phyloP scores from a whole-genome alignment of 2,329 filamentous ascomycete genomes.

The Penicillium sp. region DNA sequence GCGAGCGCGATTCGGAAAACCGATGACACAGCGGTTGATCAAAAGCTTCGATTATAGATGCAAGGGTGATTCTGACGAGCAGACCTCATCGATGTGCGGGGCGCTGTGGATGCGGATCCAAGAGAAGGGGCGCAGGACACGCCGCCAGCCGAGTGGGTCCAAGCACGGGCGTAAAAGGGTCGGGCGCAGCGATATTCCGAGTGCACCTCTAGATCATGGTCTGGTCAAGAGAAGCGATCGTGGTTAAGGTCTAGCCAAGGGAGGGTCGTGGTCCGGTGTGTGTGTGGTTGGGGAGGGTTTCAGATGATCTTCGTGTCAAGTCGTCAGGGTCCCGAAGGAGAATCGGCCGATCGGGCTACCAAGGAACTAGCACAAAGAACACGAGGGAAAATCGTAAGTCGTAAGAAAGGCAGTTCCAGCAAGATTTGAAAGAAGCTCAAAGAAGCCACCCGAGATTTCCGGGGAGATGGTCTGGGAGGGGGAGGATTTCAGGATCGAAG shows the following conservation, averaged over 20 bases:
- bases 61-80: background rate
- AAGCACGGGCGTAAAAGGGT: background rate
- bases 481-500: background rate
- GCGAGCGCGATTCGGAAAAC: background rate
- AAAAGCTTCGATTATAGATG: background rate
- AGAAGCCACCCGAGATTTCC: background rate
- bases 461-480: background rate
- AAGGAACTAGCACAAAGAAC: background rate
- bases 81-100: constrained; percentile 9
- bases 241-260: background rate
- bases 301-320: constrained; percentile 3
- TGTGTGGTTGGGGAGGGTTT: background rate
- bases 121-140: background rate
- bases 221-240: background rate
- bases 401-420: background rate
- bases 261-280: background rate
- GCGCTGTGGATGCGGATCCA: background rate
- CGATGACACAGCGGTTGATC: background rate
- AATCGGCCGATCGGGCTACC: background rate
- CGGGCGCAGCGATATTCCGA: background rate
- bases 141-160: background rate
- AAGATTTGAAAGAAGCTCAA: background rate
- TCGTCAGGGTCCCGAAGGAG: background rate
- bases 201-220: background rate
- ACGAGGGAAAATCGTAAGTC: background rate